These are phyloP conservation scores for Helotiales sp. DNA, from an alignment of 2,329 filamentous ascomycete genomes.

Conservation along the genomic window DNA sequence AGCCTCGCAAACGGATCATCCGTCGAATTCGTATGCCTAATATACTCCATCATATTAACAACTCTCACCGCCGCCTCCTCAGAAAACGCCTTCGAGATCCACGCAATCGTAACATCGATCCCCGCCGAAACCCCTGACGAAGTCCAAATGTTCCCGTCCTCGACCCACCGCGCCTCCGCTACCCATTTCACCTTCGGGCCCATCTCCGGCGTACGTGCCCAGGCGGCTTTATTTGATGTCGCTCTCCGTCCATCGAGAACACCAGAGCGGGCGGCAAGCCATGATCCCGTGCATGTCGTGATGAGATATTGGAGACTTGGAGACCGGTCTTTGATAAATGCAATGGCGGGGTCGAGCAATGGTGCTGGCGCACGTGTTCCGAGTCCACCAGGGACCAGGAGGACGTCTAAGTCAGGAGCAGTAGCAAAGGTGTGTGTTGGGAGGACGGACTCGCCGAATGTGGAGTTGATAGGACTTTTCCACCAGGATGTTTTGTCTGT, in stretches of 20 bases:
- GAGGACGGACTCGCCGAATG: conserved; percentile 1
- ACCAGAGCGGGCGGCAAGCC: conserved; percentile 31
- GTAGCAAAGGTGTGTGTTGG: conserved; percentile 15
- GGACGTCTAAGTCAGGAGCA: conserved; percentile 13
- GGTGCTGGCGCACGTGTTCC: neutral
- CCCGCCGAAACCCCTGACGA: neutral
- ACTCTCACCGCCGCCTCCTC: conserved; percentile 5
- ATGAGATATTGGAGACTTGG: conserved; percentile 52
- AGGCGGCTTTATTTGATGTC: conserved; percentile 6
- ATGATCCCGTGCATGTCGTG: conserved; percentile 69
- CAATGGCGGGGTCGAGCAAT: neutral
- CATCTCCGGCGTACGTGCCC: neutral
- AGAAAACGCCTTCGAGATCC: neutral
- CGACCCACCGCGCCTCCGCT: neutral
- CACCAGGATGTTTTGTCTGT: neutral
- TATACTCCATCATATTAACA: conserved; percentile 14
- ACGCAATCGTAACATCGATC: conserved; percentile 5
- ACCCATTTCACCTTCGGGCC: neutral
- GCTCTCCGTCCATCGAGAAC: neutral
- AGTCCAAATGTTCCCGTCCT: conserved; percentile 12
- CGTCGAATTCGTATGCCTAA: conserved; percentile 5
- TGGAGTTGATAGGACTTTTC: neutral
- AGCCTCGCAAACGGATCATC: conserved; percentile 25
- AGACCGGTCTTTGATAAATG: neutral
- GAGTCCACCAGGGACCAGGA: conserved; percentile 14